These are phyloP conservation scores for Cytauxzoon felis DNA, from an alignment of 169 alveolate species.

Conservation along the genomic window DNA sequence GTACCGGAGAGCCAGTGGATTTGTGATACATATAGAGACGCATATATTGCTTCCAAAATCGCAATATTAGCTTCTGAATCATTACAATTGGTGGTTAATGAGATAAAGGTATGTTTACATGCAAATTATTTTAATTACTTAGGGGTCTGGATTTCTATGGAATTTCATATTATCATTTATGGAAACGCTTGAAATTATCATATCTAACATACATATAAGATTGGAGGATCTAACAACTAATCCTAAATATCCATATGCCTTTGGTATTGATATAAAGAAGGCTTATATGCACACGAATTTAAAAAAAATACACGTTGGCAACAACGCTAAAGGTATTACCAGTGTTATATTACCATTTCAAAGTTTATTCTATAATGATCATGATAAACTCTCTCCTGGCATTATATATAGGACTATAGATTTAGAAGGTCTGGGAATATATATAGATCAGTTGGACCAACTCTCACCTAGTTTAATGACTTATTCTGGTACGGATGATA, in stretches of 20 bases:
- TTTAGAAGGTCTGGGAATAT: constrained; percentile 41
- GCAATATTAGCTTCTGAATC: constrained; percentile 58
- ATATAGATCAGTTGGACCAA: constrained; percentile 59
- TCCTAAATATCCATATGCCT: constrained; percentile 48
- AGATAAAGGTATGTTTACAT: constrained; percentile 35
- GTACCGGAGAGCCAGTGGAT: constrained; percentile 63
- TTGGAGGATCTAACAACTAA: constrained; percentile 64
- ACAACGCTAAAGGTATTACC: neutral
- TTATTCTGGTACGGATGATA: neutral
- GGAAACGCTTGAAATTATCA: constrained; percentile 51
- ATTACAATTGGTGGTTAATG: constrained; percentile 43
- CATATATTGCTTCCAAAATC: constrained; percentile 38
- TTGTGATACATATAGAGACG: constrained; percentile 39
- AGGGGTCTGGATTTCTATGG: constrained; percentile 64
- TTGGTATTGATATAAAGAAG: constrained; percentile 35
- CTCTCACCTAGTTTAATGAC: constrained; percentile 6
- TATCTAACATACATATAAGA: constrained; percentile 60
- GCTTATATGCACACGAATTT: constrained; percentile 34
- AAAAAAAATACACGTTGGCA: neutral
- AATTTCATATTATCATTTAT: constrained; percentile 50
- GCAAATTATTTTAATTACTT: constrained; percentile 4
- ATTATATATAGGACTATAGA: constrained; percentile 43
- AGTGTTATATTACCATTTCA: constrained; percentile 37
- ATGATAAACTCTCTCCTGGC: constrained; percentile 16
- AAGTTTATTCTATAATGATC: constrained; percentile 22